These are phyloP conservation scores for Conidiobolus incongruus DNA, from an alignment of 371 early-diverging fungal species.

Conservation along the genomic window DNA sequence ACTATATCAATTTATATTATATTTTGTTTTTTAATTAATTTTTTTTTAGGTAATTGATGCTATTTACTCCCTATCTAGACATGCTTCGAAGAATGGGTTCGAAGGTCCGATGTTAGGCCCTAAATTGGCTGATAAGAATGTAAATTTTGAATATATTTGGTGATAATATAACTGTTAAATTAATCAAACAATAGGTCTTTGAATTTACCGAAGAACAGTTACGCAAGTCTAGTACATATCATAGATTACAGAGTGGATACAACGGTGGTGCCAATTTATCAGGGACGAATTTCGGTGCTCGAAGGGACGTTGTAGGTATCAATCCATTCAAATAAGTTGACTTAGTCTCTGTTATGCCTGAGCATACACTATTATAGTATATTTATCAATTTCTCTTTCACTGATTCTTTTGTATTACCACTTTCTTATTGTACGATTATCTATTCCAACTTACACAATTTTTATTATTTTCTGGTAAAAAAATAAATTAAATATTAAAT, in stretches of 20 bases:
- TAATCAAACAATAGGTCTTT: conserved; percentile 13
- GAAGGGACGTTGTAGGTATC: conserved; percentile 21
- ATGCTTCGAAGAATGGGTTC: conserved; percentile 40
- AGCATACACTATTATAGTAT: no score
- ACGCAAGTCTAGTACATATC: conserved; percentile 27
- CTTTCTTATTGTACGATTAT: no score
- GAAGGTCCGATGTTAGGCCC: conserved; percentile 41
- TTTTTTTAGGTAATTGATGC: conserved; percentile 29
- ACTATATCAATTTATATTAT: conserved; percentile 3
- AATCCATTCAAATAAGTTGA: conserved; percentile 7
- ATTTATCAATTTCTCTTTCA: no score
- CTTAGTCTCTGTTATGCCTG: no score
- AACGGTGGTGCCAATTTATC: conserved; percentile 29
- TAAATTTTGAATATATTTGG: conserved; percentile 3
- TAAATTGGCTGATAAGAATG: conserved; percentile 45
- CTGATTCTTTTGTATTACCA: no score
- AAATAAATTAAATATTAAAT: no score
- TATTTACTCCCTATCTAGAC: conserved; percentile 59
- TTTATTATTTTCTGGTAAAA: no score
- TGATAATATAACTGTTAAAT: neutral
- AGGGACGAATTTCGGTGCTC: conserved; percentile 21
- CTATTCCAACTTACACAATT: no score
- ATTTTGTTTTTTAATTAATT: neutral
- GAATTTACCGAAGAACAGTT: conserved; percentile 39
- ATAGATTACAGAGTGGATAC: conserved; percentile 29